phyloP scores from a whole-genome alignment of 805 yeast species.

The Metschnikowia lunata region DNA sequence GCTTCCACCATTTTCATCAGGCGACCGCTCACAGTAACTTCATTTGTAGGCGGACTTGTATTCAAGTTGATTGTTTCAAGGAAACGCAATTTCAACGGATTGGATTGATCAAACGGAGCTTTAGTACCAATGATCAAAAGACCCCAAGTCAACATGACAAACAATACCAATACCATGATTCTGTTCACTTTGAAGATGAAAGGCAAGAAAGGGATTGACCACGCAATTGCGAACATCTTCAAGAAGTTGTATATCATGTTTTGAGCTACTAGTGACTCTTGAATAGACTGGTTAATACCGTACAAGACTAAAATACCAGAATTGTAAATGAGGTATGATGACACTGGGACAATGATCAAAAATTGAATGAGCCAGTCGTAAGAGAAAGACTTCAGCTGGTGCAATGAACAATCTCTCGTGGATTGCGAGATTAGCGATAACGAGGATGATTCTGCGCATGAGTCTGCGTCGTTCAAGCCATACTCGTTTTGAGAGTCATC shows the following conservation, averaged over 20 bases:
- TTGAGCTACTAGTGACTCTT: conserved; percentile 54
- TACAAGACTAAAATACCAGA: conserved; percentile 54
- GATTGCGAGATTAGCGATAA: conserved; percentile 19
- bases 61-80: conserved; percentile 55
- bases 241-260: conserved; percentile 26
- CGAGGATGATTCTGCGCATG: conserved; percentile 20
- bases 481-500: conserved; percentile 14
- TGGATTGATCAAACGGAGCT: conserved; percentile 54
- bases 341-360: conserved; percentile 60
- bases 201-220: conserved; percentile 54
- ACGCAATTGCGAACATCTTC: conserved; percentile 26
- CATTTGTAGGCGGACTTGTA: conserved; percentile 24
- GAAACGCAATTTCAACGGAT: conserved; percentile 72
- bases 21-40: conserved; percentile 49
- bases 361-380: conserved; percentile 84
- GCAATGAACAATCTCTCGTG: conserved; percentile 20
- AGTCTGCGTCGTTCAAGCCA: conserved; percentile 12
- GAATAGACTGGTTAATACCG: conserved; percentile 66
- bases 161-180: conserved; percentile 36
- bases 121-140: conserved; percentile 34
- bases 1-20: conserved; percentile 41
- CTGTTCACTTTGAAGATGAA: conserved; percentile 66
- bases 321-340: conserved; percentile 51
- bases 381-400: conserved; percentile 41
- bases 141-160: conserved; percentile 33